These are phyloP conservation scores for Rhypophila decipiens DNA, from an alignment of 495 filamentous ascomycete species.

Conservation along the genomic window DNA sequence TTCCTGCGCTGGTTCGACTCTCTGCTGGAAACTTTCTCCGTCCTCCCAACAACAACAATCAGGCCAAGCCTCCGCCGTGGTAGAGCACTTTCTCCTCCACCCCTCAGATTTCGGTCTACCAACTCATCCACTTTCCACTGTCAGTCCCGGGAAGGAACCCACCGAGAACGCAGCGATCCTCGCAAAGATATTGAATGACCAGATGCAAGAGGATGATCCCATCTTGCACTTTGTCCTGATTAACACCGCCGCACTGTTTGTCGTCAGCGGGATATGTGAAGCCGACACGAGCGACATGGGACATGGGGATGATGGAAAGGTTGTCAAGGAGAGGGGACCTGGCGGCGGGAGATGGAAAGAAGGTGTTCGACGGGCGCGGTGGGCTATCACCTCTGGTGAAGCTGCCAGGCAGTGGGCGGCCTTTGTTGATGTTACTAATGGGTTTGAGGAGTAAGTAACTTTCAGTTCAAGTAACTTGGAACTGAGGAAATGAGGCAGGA, in stretches of 20 bases:
- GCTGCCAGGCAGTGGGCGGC: slow-evolving; percentile 66
- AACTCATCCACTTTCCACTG: slow-evolving; percentile 63
- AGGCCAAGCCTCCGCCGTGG: slow-evolving; percentile 43
- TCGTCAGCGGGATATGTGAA: slow-evolving; percentile 79
- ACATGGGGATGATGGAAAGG: slow-evolving; percentile 53
- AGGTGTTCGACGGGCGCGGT: slow-evolving; percentile 75
- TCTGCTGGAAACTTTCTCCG: slow-evolving; percentile 70
- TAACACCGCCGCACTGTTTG: slow-evolving; percentile 85
- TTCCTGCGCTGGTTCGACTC: slow-evolving; percentile 75
- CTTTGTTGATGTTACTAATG: slow-evolving; percentile 57
- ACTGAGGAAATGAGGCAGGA: no score
- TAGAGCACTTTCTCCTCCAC: slow-evolving; percentile 68
- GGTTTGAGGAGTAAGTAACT: slow-evolving; percentile 19
- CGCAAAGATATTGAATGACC: slow-evolving; percentile 64
- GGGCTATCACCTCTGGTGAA: slow-evolving; percentile 74
- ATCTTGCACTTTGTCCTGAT: slow-evolving; percentile 90
- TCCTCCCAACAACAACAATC: slow-evolving; percentile 42
- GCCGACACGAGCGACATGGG: slow-evolving; percentile 71
- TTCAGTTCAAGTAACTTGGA: no score
- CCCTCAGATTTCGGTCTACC: slow-evolving; percentile 81
- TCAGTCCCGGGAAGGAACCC: slow-evolving; percentile 78
- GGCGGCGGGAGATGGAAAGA: slow-evolving; percentile 89
- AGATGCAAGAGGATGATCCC: slow-evolving; percentile 66
- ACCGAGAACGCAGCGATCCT: slow-evolving; percentile 82
- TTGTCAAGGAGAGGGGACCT: slow-evolving; percentile 72